phyloP scores from a whole-genome alignment of 768 basidiomycete genomes.

The Cystofilobasidium ferigula region DNA sequence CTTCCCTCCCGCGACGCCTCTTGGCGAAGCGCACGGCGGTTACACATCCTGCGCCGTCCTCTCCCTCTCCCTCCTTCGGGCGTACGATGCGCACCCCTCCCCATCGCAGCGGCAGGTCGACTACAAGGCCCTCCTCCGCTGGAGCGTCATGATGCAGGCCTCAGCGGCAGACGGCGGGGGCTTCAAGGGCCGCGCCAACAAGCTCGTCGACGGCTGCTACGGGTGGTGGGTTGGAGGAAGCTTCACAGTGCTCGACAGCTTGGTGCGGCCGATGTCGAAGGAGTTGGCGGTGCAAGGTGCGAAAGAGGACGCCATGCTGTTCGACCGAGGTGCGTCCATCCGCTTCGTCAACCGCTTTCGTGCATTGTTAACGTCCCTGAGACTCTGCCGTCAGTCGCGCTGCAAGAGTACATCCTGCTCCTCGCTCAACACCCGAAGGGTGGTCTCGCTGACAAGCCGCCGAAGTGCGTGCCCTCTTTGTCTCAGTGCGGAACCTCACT shows the following conservation, averaged over 20 bases:
- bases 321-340: constrained; percentile 32
- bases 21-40: constrained; percentile 95
- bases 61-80: constrained; percentile 64
- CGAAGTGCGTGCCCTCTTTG: constrained; percentile 52
- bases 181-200: constrained; percentile 87
- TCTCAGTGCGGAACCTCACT: too few relatives aligned
- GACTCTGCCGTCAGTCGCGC: constrained; percentile 46
- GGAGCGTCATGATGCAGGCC: constrained; percentile 81
- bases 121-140: constrained; percentile 53
- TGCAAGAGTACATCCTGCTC: constrained; percentile 77
- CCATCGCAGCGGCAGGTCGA: constrained; percentile 43
- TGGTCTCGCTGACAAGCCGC: constrained; percentile 88
- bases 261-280: constrained; percentile 24
- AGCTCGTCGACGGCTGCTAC: constrained; percentile 98
- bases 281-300: constrained; percentile 21
- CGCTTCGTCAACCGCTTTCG: too few relatives aligned
- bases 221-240: constrained; percentile 98
- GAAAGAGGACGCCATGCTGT: constrained; percentile 31
- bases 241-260: constrained; percentile 61
- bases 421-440: constrained; percentile 77
- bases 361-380: too few relatives aligned
- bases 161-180: constrained; percentile 72
- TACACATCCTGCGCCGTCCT: constrained; percentile 92
- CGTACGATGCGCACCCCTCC: constrained; percentile 37
- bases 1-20: constrained; percentile 51